Evolutionary conservation across 768 basidiomycete genomes (phyloP), one percentile per base, ranked within the genome.

Genomic region (Serpula lacrymans): DNA sequence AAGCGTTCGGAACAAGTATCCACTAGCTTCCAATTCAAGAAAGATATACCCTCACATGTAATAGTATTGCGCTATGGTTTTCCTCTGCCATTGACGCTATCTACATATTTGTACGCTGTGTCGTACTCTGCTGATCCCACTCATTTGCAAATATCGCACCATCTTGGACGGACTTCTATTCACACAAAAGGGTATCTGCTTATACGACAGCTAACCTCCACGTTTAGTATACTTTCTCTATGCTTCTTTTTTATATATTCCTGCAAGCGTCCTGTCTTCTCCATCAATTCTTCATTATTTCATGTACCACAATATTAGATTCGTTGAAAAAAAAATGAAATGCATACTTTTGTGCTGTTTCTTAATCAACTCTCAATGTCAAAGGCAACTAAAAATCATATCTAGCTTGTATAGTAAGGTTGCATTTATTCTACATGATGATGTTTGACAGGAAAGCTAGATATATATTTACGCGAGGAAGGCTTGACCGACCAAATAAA

Each of bases 1-100:
- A 42, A 42, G 41, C 38, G 38, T 37, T 42, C 22, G 59, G 59
- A 61, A 58, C 53, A 54, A 51, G 52, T 53, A 54, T 59, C 53
- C 53, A 48, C 49, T 52, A 58, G 53, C 52, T 55, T 51, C 46
- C 51, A 46, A 46, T 40, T 50, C 49, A n/a, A n/a, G n/a, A 43
- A 54, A 53, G 59, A 52, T 60, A 63, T 63, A 59, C 59, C 58
- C 48, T 45, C 57, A 65, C 59, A 52, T 65, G 64, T 65, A 65
- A 64, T 65, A 58, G 54, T 65, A 65, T 65, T 37, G 36, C 41
- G 43, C 43, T 9, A 42, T 17, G 39, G 23, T 40, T 42, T 43
- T 16, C 43, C 42, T 26, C 17, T n/a, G n/a, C n/a, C n/a, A n/a
- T n/a, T n/a, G n/a, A n/a, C 39, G 21, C 41, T 34, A 24, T 39